Base-by-base conservation (phyloP, 176 grass and related monocot genomes). In the Phoenix roebelenii region DNA sequence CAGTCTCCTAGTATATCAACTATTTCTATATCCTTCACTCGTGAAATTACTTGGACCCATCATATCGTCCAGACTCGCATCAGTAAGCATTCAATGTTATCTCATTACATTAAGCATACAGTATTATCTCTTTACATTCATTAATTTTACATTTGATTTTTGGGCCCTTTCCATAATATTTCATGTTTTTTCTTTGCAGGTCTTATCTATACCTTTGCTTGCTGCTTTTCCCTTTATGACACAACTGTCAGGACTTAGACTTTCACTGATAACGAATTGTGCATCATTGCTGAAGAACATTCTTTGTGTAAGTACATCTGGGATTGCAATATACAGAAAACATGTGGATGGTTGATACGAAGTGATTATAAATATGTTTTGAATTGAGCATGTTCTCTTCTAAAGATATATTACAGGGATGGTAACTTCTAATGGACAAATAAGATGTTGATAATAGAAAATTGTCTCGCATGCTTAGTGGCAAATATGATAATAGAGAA, bases 171-270 rank as follows among this genome's bases (percentile, higher is more conserved):
- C 16, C 51, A 14, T 16, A 66, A 18, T 4, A 44, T 25, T 18
- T 1, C 3, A 16, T 64, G 58, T 53, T 18, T 30, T 12, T 74
- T 35, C 52, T 77, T 15, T 75, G 75, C 83, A 97, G 87, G 57
- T 82, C 60, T 75, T 97, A 58, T 72, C 78, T 29, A 57, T 97
- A 30, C 87, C 80, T 16, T 71, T 96, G 75, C 83, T 96, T 78
- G 77, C 71, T 9, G 79, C 77, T 59, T 97, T 80, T 65, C 78
- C 92, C 22, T 97, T 83, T 55, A 83, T 97, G 79, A 72, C 92
- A 35, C 59, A 80, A 49, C 55, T 97, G 59, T 83, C 78, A 22
- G 86, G 90, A 77, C 1, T 83, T 67, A 57, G 18, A 69, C 86
- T 89, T 61, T 52, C 23, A 51, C 20, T 84, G 22, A 61, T 74